Base-by-base conservation (phyloP, 2,329 filamentous ascomycete species). In the Aspergillus ruber region DNA sequence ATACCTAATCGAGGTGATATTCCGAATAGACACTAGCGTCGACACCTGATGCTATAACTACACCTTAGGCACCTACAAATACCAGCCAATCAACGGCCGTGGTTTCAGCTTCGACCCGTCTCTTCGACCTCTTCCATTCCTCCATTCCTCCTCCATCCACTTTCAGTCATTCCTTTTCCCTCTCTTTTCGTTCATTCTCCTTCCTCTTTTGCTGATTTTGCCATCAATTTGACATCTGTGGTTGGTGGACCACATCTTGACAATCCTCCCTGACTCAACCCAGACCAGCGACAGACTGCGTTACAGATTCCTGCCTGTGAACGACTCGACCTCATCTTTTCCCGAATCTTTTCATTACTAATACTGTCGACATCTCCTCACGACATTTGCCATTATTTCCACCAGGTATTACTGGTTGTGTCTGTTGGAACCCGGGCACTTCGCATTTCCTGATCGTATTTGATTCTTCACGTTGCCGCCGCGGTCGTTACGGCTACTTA, bases 41-140 rank as follows among this genome's bases (percentile, higher is more conserved):
- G 8, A 12, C 17, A 18, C 33, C 33, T n/a, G 33, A 35, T 7
- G 13, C 15, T 17, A 17, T 17, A 39, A 2, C 4, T 17, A 3
- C 9, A 49, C 52, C 49, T 56, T 44, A 56, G 54, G 50, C 54
- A 51, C 27, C 27, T 38, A 47, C 17, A 39, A 3, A 4, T 18
- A 3, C 10, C 9, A 20, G 9, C 36, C 36, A 39, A 39, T 39
- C 36, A 39, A 12, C 18, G 15, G 5, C 36, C 17, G 17, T 39
- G 36, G 3, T 18, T 39, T 21, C 10, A 21, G 39, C 32, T 27
- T 46, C 43, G 32, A 29, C 25, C 25, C 25, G 25, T 29, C 25
- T 29, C 10, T 29, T 29, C 25, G 25, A 29, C 25, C 32, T 48
- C 42, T 48, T 41, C 36, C 32, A 33, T 46, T 45, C 35, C 44